These are phyloP conservation scores for Trametes cubensis DNA, from an alignment of 768 basidiomycete genomes.

Conservation along the genomic window DNA sequence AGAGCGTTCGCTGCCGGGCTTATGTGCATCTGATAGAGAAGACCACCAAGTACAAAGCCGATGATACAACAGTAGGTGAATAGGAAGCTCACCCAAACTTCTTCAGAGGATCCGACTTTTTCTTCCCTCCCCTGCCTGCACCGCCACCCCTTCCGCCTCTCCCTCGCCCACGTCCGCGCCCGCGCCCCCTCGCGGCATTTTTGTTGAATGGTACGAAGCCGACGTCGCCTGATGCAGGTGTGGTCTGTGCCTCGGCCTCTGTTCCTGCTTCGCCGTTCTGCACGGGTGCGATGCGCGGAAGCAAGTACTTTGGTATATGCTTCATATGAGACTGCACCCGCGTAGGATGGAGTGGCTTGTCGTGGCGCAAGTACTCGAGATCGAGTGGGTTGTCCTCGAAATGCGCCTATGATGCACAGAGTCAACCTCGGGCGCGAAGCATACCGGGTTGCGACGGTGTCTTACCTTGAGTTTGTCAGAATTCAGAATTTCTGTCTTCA, in stretches of 20 bases:
- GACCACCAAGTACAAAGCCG: not conserved
- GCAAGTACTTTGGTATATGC: conserved; percentile 89
- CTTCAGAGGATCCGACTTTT: conserved; percentile 81
- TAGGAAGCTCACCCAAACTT: conserved; percentile 51
- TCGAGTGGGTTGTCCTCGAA: conserved; percentile 97
- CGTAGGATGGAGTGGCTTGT: conserved; percentile 90
- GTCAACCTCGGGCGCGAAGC: not conserved
- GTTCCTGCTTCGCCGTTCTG: conserved; percentile 28
- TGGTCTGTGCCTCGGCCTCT: conserved; percentile 32
- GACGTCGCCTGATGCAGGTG: conserved; percentile 33
- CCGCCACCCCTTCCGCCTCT: conserved; percentile 37
- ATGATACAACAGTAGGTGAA: not conserved
- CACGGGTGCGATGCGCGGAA: conserved; percentile 78
- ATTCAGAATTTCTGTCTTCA: conserved; percentile 91
- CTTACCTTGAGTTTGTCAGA: conserved; percentile 94
- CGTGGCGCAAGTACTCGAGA: conserved; percentile 89
- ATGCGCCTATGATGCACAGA: conserved; percentile 68
- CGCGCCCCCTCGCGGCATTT: conserved; percentile 46
- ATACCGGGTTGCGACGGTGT: not conserved
- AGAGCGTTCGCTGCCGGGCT: not conserved
- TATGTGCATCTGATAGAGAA: not conserved
- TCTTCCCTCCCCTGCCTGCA: conserved; percentile 52
- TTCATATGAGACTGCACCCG: conserved; percentile 94
- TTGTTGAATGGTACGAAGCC: conserved; percentile 81
- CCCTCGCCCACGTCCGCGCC: conserved; percentile 56